Percentiles rank a stretch among this genome's conserved stretches.
Conservation (phyloP, 2,329 filamentous ascomycete genomes). For the Aspergillus phoenicis region DNA sequence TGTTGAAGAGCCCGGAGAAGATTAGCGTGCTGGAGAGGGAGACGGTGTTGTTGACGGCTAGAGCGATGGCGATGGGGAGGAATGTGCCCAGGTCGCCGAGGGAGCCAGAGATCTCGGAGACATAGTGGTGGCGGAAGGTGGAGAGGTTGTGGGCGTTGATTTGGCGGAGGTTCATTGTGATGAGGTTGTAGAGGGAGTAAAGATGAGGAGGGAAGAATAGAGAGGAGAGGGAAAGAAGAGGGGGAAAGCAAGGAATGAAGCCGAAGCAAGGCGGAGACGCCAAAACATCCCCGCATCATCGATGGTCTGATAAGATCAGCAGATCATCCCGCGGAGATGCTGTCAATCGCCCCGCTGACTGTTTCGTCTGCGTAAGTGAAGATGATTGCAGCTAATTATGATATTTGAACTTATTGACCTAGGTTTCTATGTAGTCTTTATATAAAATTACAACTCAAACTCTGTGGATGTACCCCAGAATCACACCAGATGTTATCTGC, state of each 20-base stretch:
- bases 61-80: constrained; percentile 83
- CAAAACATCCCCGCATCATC: neutral
- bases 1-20: constrained; percentile 85
- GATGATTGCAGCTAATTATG: too few species aligned
- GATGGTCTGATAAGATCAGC: neutral
- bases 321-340: neutral
- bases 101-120: constrained; percentile 83
- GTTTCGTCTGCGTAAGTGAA: too few species aligned
- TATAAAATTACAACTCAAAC: too few species aligned
- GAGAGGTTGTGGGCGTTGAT: constrained; percentile 54
- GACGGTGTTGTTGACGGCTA: constrained; percentile 76
- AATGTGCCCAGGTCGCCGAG: constrained; percentile 88
- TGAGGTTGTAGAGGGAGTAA: neutral
- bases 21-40: constrained; percentile 81
- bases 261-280: neutral
- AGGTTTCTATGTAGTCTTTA: too few species aligned
- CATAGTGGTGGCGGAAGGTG: constrained; percentile 58
- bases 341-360: too few species aligned
- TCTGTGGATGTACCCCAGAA: too few species aligned
- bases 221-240: neutral
- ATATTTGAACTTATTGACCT: too few species aligned
- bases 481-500: too few species aligned
- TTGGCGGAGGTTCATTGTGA: constrained; percentile 25
- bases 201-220: neutral
- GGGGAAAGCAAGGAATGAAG: neutral